These are phyloP conservation scores for Pugionium cornutum DNA, from an alignment of 345 rosid species.

Conservation along the genomic window DNA sequence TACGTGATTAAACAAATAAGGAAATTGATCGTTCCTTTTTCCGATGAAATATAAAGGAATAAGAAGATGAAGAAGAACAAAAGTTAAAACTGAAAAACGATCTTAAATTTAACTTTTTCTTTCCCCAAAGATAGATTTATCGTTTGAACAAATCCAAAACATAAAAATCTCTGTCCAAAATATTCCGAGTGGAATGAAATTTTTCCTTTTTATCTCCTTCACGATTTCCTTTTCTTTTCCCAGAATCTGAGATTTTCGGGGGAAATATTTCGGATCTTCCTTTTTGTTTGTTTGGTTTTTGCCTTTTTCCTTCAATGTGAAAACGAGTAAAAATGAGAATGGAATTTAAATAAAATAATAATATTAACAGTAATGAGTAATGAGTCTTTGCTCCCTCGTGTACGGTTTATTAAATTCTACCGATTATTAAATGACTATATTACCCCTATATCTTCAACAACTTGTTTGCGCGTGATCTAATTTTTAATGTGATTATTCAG, in stretches of 20 bases:
- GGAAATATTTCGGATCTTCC: slow-evolving; percentile 51
- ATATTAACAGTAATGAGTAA: slow-evolving; percentile 26
- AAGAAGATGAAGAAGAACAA: slow-evolving; percentile 14
- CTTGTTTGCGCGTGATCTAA: slow-evolving; percentile 33
- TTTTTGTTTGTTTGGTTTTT: slow-evolving; percentile 7
- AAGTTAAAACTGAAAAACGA: slow-evolving; percentile 28
- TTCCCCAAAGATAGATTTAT: slow-evolving; percentile 37
- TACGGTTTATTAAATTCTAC: slow-evolving; percentile 39
- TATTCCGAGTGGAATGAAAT: slow-evolving; percentile 50
- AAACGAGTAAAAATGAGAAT: slow-evolving; percentile 21
- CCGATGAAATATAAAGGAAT: slow-evolving; percentile 21
- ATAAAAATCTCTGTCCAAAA: slow-evolving; percentile 39
- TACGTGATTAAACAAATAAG: not conserved
- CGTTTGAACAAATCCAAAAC: slow-evolving; percentile 43
- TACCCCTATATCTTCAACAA: slow-evolving; percentile 31
- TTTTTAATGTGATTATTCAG: not conserved
- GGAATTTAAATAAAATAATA: not conserved
- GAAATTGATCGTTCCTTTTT: slow-evolving; percentile 9
- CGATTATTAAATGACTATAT: slow-evolving; percentile 30
- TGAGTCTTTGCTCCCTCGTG: slow-evolving; percentile 39
- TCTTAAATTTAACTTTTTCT: not conserved
- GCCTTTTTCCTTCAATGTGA: slow-evolving; percentile 36
- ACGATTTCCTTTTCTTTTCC: slow-evolving; percentile 28
- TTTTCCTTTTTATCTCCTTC: slow-evolving; percentile 34
- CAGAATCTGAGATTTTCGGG: slow-evolving; percentile 42